Percentiles rank a stretch among this genome's conserved stretches.
phyloP scores from a whole-genome alignment of 306 rosid species.

The Sesbania bispinosa region DNA sequence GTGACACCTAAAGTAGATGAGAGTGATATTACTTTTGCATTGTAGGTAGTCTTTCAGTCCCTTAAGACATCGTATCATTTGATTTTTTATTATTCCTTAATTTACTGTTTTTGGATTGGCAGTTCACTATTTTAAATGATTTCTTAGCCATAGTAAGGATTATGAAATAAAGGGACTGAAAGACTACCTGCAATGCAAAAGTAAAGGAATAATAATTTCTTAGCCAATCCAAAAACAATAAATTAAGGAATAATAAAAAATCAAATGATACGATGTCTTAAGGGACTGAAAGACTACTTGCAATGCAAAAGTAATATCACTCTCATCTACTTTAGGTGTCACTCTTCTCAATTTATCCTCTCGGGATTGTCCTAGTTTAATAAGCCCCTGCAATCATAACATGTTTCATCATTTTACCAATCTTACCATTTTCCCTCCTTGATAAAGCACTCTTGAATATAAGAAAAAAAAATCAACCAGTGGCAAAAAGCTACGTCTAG shows the following conservation, averaged over 20 bases:
- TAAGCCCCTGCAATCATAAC: slow-evolving; percentile 62
- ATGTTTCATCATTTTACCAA: slow-evolving; percentile 11
- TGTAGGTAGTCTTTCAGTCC: slow-evolving; percentile 51
- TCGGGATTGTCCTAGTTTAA: slow-evolving; percentile 74
- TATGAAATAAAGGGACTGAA: too few relatives aligned
- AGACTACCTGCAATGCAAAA: too few relatives aligned
- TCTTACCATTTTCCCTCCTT: background rate
- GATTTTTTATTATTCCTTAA: background rate
- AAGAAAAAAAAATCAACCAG: background rate
- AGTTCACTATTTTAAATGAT: too few relatives aligned
- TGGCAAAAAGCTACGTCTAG: background rate
- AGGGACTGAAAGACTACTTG: slow-evolving; percentile 45
- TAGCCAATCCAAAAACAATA: background rate
- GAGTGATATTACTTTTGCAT: slow-evolving; percentile 71
- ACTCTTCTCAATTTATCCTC: slow-evolving; percentile 70
- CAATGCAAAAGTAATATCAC: slow-evolving; percentile 73
- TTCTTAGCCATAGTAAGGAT: too few relatives aligned
- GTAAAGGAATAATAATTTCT: too few relatives aligned
- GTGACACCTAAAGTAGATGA: slow-evolving; percentile 67
- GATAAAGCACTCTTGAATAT: background rate
- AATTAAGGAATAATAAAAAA: background rate
- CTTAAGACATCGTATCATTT: background rate
- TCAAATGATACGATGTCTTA: background rate
- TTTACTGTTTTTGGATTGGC: background rate
- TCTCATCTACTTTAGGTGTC: slow-evolving; percentile 61